Evolutionary conservation across 169 alveolate genomes (phyloP).

Genomic region (Cyclospora cayetanensis): DNA sequence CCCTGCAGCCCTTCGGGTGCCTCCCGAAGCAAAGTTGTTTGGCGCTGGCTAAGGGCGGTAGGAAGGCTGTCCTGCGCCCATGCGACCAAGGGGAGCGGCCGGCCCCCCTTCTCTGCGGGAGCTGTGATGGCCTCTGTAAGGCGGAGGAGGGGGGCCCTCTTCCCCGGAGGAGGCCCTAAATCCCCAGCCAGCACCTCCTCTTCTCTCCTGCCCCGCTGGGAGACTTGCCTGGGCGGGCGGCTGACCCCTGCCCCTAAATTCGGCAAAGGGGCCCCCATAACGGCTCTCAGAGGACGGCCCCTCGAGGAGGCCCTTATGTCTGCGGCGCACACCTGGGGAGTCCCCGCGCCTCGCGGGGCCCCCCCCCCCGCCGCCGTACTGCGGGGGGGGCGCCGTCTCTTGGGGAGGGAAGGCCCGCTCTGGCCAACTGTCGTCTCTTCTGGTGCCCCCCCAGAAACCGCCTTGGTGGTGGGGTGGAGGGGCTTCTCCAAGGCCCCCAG

Average conservation of each 20-base stretch:
- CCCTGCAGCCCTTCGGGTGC: too few relatives aligned
- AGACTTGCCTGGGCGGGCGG: not conserved
- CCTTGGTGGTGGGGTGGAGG: not conserved
- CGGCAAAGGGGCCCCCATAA: not conserved
- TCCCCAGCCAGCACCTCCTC: not conserved
- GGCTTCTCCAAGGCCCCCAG: not conserved
- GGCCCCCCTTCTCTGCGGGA: not conserved
- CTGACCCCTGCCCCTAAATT: not conserved
- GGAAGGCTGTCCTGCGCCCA: not conserved
- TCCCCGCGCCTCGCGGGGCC: not conserved
- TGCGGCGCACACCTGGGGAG: not conserved
- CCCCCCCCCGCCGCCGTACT: not conserved
- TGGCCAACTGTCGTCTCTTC: not conserved
- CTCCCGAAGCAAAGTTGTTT: too few relatives aligned
- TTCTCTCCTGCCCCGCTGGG: not conserved
- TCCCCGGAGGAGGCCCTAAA: not conserved
- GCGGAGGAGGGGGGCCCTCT: not conserved
- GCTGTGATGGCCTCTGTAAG: not conserved
- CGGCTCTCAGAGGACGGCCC: not conserved
- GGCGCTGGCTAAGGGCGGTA: not conserved
- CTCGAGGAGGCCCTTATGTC: not conserved
- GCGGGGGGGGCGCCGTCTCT: not conserved
- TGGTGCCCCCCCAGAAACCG: not conserved
- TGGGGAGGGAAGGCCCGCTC: not conserved
- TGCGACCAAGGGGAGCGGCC: not conserved